Conservation (phyloP, 1,284 basidiomycete genomes). For the Pyrrhoderma lamaoense region DNA sequence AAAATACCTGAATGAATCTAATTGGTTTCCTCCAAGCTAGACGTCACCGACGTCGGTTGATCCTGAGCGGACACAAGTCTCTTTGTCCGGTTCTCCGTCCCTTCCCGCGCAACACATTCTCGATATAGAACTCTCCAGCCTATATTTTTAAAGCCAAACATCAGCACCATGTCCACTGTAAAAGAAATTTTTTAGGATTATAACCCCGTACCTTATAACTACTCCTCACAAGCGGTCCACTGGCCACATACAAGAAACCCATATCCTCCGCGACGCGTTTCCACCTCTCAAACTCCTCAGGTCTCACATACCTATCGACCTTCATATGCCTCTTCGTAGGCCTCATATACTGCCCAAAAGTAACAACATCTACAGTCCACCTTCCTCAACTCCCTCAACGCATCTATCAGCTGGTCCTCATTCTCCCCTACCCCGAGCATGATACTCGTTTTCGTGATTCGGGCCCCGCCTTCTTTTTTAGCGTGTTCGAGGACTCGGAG, state of each 20-base stretch:
- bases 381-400: conserved; percentile 82
- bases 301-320: conserved; percentile 92
- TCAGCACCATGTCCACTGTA: conserved; percentile 2
- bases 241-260: conserved; percentile 97
- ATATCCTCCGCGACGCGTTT: conserved; percentile 83
- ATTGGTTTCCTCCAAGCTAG: too few species aligned
- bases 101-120: conserved; percentile 76
- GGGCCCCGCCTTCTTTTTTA: conserved; percentile 66
- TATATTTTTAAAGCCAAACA: conserved; percentile 31
- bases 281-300: conserved; percentile 91
- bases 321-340: conserved; percentile 99
- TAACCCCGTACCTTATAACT: conserved; percentile 67
- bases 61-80: conserved; percentile 20
- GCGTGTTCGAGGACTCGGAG: conserved; percentile 80
- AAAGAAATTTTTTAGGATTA: conserved; percentile 27
- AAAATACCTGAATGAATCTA: too few species aligned
- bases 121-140: conserved; percentile 88
- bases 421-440: conserved; percentile 98
- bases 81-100: conserved; percentile 35
- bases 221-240: conserved; percentile 91
- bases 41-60: too few species aligned
- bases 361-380: conserved; percentile 94
- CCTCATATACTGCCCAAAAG: conserved; percentile 99
- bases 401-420: conserved; percentile 77
- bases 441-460: conserved; percentile 96